Evolutionary conservation across 192 early-diverging fungal genomes (phyloP), one percentile per base, ranked within the genome.

Genomic region (Globomyces pollinis-pini): DNA sequence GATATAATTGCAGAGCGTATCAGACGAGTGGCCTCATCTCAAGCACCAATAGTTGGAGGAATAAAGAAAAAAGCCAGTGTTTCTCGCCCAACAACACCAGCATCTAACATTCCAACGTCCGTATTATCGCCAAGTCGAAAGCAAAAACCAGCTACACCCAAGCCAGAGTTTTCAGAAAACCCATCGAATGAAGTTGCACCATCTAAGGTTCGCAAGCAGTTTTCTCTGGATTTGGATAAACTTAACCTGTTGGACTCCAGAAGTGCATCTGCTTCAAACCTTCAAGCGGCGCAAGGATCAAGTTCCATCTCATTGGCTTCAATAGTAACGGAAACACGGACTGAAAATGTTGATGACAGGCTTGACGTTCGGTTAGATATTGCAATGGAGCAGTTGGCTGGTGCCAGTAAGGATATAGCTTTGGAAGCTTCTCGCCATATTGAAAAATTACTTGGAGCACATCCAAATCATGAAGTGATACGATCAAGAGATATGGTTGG

Each of bases 1-100:
- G 78, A 80, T 23, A 82, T 93, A 68, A 59, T 94, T 7, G 84
- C 89, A 50, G 90, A 94, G 60, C 71, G 79, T 50, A 66, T 93
- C 26, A 91, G 86, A 72, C 65, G 73, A 21, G 41, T 84, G 61
- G 69, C 73, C 9, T 2, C 36, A 5, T 2, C 21, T 11, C 1
- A 2, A 28, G 59, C 20, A 12, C 45, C 59, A 6, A 44, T 2
- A 32, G 47, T 59, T 18, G n/a, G n/a, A n/a, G n/a, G n/a, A n/a
- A n/a, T n/a, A n/a, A n/a, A n/a, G n/a, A n/a, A n/a, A n/a, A n/a
- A n/a, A n/a, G n/a, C n/a, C n/a, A n/a, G n/a, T n/a, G n/a, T 15
- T 15, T 15, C 13, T 18, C 13, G 50, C 15, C 50, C 13, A 15
- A 15, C n/a, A 18, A 39, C 13, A 15, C 50, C 50, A 15, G 50